Percentiles rank a stretch among this genome's conserved stretches.
Conservation (phyloP, 805 yeast species). For the Candida sakaeoensis region DNA sequence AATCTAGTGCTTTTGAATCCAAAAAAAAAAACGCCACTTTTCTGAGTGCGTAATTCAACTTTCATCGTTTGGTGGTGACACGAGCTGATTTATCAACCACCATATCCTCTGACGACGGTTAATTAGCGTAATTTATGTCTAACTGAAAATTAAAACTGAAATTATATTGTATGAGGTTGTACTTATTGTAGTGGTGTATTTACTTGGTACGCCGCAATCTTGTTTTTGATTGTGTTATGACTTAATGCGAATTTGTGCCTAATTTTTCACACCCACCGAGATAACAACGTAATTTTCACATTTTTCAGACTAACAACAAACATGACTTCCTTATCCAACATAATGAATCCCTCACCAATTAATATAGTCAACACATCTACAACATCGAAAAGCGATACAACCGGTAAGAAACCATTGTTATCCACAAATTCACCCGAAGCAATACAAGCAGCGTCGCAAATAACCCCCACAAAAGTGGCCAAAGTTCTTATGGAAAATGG, state of each 20-base stretch:
- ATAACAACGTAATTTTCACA: slow-evolving; percentile 3
- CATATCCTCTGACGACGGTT: too few relatives aligned
- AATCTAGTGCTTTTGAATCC: too few relatives aligned
- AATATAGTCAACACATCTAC: neutral
- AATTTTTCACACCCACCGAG: slow-evolving; percentile 2
- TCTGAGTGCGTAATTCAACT: neutral
- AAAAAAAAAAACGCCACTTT: neutral
- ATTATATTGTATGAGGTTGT: too few relatives aligned
- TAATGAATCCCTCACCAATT: neutral
- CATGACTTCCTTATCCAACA: slow-evolving; percentile 2
- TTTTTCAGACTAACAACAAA: slow-evolving; percentile 2
- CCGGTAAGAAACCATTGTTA: slow-evolving; percentile 21
- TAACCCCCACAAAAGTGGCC: slow-evolving; percentile 77
- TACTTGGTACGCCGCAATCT: neutral
- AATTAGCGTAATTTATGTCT: too few relatives aligned
- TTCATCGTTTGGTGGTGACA: too few relatives aligned
- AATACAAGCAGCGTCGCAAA: slow-evolving; percentile 79
- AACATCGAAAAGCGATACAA: neutral
- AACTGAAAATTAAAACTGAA: too few relatives aligned
- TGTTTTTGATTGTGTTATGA: neutral
- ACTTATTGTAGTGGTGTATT: too few relatives aligned
- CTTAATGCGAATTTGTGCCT: neutral
- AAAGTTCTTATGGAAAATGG: slow-evolving; percentile 67
- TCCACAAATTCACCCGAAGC: slow-evolving; percentile 87
- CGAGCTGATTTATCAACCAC: too few relatives aligned